phyloP scores from a whole-genome alignment of 331 rosid species.

The Pyrus hybrid region DNA sequence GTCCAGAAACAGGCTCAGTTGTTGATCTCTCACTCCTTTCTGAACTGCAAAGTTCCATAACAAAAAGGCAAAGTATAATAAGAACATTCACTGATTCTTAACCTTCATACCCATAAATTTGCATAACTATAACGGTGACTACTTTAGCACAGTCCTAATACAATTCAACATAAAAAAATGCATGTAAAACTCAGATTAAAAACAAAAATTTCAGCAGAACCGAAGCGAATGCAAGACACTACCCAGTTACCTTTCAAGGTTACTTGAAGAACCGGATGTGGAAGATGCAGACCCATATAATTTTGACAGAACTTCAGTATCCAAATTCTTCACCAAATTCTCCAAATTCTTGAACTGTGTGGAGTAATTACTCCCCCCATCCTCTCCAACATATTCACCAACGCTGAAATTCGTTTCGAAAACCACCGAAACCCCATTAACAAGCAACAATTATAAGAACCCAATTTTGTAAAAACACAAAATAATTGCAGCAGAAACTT shows the following conservation, averaged over 20 bases:
- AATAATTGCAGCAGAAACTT: neutral
- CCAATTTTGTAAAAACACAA: neutral
- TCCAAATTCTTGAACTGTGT: slow-evolving; percentile 66
- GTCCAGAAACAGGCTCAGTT: slow-evolving; percentile 21
- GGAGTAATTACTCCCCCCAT: slow-evolving; percentile 51
- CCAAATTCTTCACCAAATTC: slow-evolving; percentile 47
- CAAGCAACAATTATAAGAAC: neutral
- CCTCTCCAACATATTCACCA: slow-evolving; percentile 47
- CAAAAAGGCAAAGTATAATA: slow-evolving; percentile 3
- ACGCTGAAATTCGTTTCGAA: slow-evolving; percentile 35
- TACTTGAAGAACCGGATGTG: slow-evolving; percentile 25
- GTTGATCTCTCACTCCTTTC: slow-evolving; percentile 35
- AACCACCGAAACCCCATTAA: neutral
- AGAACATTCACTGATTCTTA: neutral
- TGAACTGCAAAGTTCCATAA: slow-evolving; percentile 32
- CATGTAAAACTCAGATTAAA: neutral
- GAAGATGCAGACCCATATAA: slow-evolving; percentile 44
- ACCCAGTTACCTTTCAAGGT: slow-evolving; percentile 34
- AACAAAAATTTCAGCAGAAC: neutral
- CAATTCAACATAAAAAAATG: neutral
- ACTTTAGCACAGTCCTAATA: neutral
- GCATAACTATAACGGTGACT: neutral
- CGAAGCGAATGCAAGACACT: neutral
- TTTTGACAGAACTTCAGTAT: slow-evolving; percentile 42
- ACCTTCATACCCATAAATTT: neutral